phyloP scores from a whole-genome alignment of 176 grass and related monocot genomes.

The Alopecurus myosuroides region DNA sequence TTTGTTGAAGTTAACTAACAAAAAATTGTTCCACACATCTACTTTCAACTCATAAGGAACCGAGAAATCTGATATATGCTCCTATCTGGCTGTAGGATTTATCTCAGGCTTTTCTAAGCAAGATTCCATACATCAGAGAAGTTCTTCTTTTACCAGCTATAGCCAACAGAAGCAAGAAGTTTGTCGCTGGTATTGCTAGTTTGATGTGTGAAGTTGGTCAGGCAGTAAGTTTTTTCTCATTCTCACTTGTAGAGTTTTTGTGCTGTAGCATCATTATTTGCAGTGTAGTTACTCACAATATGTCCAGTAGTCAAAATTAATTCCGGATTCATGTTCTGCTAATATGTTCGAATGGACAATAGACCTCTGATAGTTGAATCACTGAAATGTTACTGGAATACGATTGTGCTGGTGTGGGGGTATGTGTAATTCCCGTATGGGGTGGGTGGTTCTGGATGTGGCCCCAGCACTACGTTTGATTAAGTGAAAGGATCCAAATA shows the following conservation, averaged over 20 bases:
- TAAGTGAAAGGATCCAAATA: background rate
- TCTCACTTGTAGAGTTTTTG: conserved; percentile 9
- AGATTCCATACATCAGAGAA: conserved; percentile 87
- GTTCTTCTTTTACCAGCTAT: conserved; percentile 73
- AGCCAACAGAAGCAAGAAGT: conserved; percentile 70
- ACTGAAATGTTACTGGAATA: background rate
- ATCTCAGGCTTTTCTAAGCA: conserved; percentile 72
- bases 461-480: background rate
- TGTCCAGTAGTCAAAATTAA: background rate
- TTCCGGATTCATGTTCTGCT: background rate
- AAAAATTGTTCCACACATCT: background rate
- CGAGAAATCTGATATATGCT: background rate
- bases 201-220: conserved; percentile 95
- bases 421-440: background rate
- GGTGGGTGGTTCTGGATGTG: background rate
- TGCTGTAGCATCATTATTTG: conserved; percentile 15
- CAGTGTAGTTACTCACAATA: conserved; percentile 17
- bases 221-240: conserved; percentile 60
- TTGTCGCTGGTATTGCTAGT: conserved; percentile 67
- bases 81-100: conserved; percentile 55
- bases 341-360: background rate
- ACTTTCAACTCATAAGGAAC: background rate
- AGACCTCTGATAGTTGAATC: background rate
- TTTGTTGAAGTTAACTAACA: background rate
- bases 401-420: background rate